These are phyloP conservation scores for Penicillium sclerotigenum DNA, from an alignment of 2,329 filamentous ascomycete genomes.

Conservation along the genomic window DNA sequence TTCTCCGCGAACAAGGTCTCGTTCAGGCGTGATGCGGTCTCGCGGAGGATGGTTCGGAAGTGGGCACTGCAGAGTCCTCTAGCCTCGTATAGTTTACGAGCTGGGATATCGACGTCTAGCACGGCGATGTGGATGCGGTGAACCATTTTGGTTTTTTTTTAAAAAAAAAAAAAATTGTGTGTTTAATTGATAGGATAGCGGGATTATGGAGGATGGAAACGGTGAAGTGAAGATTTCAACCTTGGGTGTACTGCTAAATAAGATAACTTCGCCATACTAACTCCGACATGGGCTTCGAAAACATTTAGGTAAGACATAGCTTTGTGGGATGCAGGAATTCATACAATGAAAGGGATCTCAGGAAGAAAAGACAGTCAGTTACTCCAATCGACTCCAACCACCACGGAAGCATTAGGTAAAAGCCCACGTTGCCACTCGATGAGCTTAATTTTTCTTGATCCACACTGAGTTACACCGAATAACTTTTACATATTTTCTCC, in stretches of 20 bases:
- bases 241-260: background rate
- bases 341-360: slow-evolving; percentile 11
- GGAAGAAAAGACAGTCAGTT: slow-evolving; percentile 4
- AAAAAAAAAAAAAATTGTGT: background rate
- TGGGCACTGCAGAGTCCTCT: slow-evolving; percentile 27
- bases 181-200: background rate
- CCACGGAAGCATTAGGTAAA: slow-evolving; percentile 23
- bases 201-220: background rate
- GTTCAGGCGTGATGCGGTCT: slow-evolving; percentile 24
- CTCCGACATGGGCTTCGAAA: background rate
- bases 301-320: slow-evolving; percentile 16
- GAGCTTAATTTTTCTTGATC: slow-evolving; percentile 24
- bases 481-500: background rate
- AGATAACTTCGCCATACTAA: background rate
- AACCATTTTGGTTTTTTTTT: slow-evolving; percentile 17
- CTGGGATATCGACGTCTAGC: slow-evolving; percentile 27
- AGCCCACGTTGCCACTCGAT: slow-evolving; percentile 8
- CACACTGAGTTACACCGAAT: slow-evolving; percentile 7
- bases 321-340: background rate
- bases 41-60: slow-evolving; percentile 25
- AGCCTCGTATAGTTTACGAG: slow-evolving; percentile 24
- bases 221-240: background rate
- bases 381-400: slow-evolving; percentile 22
- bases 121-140: slow-evolving; percentile 27
- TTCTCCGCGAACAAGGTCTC: slow-evolving; percentile 11